Base-by-base conservation (phyloP, 805 yeast species). In the Candida montana region DNA sequence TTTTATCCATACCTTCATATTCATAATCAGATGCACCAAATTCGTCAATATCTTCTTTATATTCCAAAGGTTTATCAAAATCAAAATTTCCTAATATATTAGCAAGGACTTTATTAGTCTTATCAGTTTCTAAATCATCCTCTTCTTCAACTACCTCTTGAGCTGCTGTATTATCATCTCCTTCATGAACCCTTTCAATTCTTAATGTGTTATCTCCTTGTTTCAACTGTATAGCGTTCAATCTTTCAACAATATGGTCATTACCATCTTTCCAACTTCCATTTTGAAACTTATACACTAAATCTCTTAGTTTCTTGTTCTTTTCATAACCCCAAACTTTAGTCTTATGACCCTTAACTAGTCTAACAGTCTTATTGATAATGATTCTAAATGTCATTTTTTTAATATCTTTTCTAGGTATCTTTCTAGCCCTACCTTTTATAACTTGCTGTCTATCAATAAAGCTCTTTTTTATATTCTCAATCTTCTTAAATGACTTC, bases 321-420 rank as follows among this genome's bases (percentile, higher is more conserved):
- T 84, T 85, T 50, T 84, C 89, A 46, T 77, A 72, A 3, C 98
- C 98, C 99, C 99, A 91, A 31, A 93, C 71, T 58, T 89, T 89
- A 26, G 81, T 77, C 63, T 89, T 88, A 52, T 72, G 74, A 50
- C 81, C 68, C 51, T 75, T 76, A 42, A 83, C 62, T 5, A 68
- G 67, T 59, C 75, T 79, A 40, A 77, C 62, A 35, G 63, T 73
- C 7, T 81, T 87, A 53, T 74, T 77, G 44, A 75, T 70, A 46
- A 67, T 69, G 3, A 83, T 71, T 51, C 97, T 71, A 48, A 86
- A 68, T 0, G 95, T 81, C 48, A 81, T 74, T 33, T 41, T 66
- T 41, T 72, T 71, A 30, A 72, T 47, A 44, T 69, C 71, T 20
- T 75, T 69, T 45, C 96, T 71, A 2, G 71, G 66, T 0, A 75